Base-by-base conservation (phyloP, 129 eudicot genomes). In the Escallonia herrerae region DNA sequence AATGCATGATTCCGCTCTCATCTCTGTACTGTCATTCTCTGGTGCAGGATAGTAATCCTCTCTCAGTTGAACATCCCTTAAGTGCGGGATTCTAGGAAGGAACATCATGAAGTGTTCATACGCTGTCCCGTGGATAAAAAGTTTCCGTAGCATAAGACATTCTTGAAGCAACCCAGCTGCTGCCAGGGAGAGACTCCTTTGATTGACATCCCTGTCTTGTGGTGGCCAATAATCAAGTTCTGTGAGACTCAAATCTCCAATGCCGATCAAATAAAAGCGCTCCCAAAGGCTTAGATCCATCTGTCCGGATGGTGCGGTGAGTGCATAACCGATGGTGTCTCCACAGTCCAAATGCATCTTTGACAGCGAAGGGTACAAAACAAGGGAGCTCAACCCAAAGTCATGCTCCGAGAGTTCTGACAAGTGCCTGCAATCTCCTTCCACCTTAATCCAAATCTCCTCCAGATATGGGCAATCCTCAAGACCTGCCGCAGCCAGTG, bases 31-130 rank as follows among this genome's bases (percentile, higher is more conserved):
- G 62, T 93, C 99, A 49, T 89, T 86, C 81, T 93, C 99, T 0
- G 97, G 99, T 12, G 99, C 99, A 2, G 99, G 99, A 69, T 94
- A 94, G 64, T 94, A 94, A 76, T 94, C 99, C 70, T 84, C 96
- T 43, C 95, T 80, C 55, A 94, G 76, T 75, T 94, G 99, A 22
- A 89, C 95, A 60, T 94, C 99, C 72, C 99, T 75, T 38, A 94
- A 63, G 52, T 74, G 73, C 0, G 82, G 84, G 10, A 89, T 89
- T 54, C 78, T 67, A 40, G 80, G 74, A 43, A 89, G 69, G 58
- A 82, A 83, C 79, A 15, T 86, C 79, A 94, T 68, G 78, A 94
- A 94, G 59, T 89, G 99, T 55, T 94, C 97, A 59, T 94, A 83
- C 8, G 97, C 82, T 0, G 99, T 94, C 39, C 99, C 99, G 45